Evolutionary conservation across 352 stramenopile genomes (phyloP), one percentile per base, ranked within the genome.

Genomic region (Phytophthora pini): DNA sequence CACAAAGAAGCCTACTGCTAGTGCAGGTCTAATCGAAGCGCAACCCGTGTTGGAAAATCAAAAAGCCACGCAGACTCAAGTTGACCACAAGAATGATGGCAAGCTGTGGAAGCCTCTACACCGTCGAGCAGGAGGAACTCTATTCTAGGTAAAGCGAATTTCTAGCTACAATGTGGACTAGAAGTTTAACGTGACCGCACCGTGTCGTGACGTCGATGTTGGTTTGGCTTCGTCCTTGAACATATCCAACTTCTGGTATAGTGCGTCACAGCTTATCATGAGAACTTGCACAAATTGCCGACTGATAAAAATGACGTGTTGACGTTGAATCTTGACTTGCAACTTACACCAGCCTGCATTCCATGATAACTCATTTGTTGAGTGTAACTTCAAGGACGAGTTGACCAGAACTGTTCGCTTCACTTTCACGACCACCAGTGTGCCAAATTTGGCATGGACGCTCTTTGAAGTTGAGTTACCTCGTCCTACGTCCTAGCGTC

Each of bases 71-170:
- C 44, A 54, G 48, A 54, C 31, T 45, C 43, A 20, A 48, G 11
- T 15, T 48, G 12, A 24, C 38, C 38, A n/a, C 34, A 17, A 46
- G 26, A 17, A 45, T 27, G 57, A 31, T 2, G 24, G 31, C 8
- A 40, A 70, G 6, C 29, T 65, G 9, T 77, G 69, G 69, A 77
- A 71, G 59, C 69, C 69, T 27, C 44, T 77, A 45, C 69, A 77
- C 47, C 67, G 68, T 29, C 32, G 41, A 38, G 56, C 26, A 17
- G 27, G 41, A 43, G 52, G 47, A 38, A 44, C 15, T 22, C 56
- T 32, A 52, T 34, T 50, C 11, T 62, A 53, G 29, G 29, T 11
- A 10, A 31, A 51, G 10, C 8, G 32, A 7, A n/a, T 20, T 8
- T 17, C 29, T 5, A 13, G 41, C 7, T 34, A 12, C 24, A 26